Conservation (phyloP, 139 green algal species). For the Astrephomene gubernaculifera region DNA sequence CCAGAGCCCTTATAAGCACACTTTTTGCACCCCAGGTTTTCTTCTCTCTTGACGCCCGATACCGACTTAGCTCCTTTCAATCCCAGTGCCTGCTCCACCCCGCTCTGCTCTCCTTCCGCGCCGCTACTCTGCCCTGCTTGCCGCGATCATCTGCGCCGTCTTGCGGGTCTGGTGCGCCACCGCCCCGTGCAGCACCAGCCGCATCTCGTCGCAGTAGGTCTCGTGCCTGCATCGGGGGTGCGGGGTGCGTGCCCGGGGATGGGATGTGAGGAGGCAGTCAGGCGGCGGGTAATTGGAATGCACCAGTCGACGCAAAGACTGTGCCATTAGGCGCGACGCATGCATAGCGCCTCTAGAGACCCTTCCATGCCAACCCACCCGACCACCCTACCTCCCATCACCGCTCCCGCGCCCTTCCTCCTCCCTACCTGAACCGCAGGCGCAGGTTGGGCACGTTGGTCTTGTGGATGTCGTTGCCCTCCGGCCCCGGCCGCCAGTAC, state of each 20-base stretch:
- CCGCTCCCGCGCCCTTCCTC: not conserved
- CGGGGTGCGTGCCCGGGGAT: not conserved
- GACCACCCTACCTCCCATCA: too few relatives aligned
- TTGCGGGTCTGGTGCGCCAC: slow-evolving; percentile 48
- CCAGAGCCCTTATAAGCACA: too few relatives aligned
- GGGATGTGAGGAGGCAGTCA: not conserved
- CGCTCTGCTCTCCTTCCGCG: too few relatives aligned
- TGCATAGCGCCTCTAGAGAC: not conserved
- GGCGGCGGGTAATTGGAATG: not conserved
- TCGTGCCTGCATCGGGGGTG: slow-evolving; percentile 46
- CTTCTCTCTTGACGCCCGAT: too few relatives aligned
- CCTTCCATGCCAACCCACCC: too few relatives aligned
- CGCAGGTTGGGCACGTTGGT: slow-evolving; percentile 98
- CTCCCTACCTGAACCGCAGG: slow-evolving; percentile 86
- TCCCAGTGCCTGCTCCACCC: too few relatives aligned
- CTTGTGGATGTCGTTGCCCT: slow-evolving; percentile 98
- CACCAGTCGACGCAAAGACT: not conserved
- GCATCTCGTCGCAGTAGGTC: slow-evolving; percentile 62
- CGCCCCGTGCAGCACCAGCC: slow-evolving; percentile 51
- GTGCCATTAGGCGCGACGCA: not conserved
- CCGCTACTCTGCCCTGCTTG: too few relatives aligned
- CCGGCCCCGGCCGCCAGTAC: slow-evolving; percentile 88
- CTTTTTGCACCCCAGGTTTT: too few relatives aligned
- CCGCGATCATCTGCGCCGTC: too few relatives aligned
- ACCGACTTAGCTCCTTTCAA: too few relatives aligned